Evolutionary conservation across 345 rosid genomes (phyloP).

Genomic region (Eucalyptus pumila): DNA sequence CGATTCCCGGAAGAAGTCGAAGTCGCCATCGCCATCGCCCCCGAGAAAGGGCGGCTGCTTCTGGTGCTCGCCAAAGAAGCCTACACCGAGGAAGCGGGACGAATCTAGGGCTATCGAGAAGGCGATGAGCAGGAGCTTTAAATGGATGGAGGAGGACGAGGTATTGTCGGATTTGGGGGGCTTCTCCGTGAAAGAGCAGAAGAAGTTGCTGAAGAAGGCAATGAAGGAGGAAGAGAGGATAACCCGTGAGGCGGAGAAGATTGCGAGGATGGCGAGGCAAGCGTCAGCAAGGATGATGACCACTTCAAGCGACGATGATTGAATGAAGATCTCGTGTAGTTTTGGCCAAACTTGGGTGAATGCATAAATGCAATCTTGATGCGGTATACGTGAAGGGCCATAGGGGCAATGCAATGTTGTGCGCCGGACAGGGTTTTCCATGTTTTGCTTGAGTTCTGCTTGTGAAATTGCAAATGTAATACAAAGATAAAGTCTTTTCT

Average conservation of each 20-base stretch:
- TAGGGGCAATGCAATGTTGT: not conserved
- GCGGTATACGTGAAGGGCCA: not conserved
- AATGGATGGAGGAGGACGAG: slow-evolving; percentile 15
- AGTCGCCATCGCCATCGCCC: slow-evolving; percentile 22
- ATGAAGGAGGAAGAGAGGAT: slow-evolving; percentile 51
- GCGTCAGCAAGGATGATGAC: slow-evolving; percentile 29
- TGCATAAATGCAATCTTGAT: not conserved
- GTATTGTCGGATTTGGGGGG: slow-evolving; percentile 36
- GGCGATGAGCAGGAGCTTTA: slow-evolving; percentile 5
- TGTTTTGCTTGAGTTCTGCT: not conserved
- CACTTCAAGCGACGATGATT: not conserved
- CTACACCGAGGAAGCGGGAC: slow-evolving; percentile 1
- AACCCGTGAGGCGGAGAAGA: slow-evolving; percentile 53
- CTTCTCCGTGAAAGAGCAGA: slow-evolving; percentile 44
- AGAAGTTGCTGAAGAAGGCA: slow-evolving; percentile 47
- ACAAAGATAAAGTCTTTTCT: not conserved
- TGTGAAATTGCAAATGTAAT: not conserved
- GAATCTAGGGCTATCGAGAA: slow-evolving; percentile 3
- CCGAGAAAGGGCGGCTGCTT: slow-evolving; percentile 40
- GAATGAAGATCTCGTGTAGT: not conserved
- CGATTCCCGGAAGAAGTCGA: not conserved
- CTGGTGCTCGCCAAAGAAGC: slow-evolving; percentile 52
- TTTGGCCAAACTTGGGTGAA: not conserved
- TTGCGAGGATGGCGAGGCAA: slow-evolving; percentile 55
- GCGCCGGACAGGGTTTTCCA: not conserved